Evolutionary conservation across 1,284 basidiomycete species (phyloP), one percentile per base, ranked within the genome.

Genomic region (Ceratobasidium sp.): DNA sequence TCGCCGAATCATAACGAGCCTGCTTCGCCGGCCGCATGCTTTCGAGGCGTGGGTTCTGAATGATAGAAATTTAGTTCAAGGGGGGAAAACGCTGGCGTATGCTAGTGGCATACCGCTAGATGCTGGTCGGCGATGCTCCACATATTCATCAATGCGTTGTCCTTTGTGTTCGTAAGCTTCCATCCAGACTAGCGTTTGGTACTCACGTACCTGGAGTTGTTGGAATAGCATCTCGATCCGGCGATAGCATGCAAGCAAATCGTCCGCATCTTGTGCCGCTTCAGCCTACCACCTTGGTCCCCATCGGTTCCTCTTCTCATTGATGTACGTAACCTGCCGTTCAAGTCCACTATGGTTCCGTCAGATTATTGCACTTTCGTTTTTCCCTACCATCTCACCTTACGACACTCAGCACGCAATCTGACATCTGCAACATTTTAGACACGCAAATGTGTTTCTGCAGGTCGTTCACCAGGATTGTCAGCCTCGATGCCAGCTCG

Each of bases 11-110:
- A n/a, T 66, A 66, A 14, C 13, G 27, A 6, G 64, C 64, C 3
- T 29, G 9, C 19, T 31, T 34, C 1, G 48, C 64, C 34, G 64
- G 48, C 7, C 11, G 22, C 37, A 66, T 49, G 19, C 24, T n/a
- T 22, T 66, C 31, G n/a, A 66, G 48, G 19, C 48, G 24, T 9
- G 22, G 2, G 31, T 51, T 27, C 64, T 66, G 62, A 9, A 51
- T 51, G 49, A 34, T 29, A 27, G 3, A 31, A 6, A 8, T 5
- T 29, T 4, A 37, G 22, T 29, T 31, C 41, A 7, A 5, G n/a
- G n/a, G n/a, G 39, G 27, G 0, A 37, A 14, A 16, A 9, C 19
- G 1, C 58, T 61, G 31, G 4, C 14, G 19, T 16, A 29, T 27
- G 11, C 5, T 34, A 16, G 14, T 19, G 24, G 9, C 43, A 13